Evolutionary conservation across 1,284 basidiomycete species (phyloP).

Genomic region (Pascua sp.): DNA sequence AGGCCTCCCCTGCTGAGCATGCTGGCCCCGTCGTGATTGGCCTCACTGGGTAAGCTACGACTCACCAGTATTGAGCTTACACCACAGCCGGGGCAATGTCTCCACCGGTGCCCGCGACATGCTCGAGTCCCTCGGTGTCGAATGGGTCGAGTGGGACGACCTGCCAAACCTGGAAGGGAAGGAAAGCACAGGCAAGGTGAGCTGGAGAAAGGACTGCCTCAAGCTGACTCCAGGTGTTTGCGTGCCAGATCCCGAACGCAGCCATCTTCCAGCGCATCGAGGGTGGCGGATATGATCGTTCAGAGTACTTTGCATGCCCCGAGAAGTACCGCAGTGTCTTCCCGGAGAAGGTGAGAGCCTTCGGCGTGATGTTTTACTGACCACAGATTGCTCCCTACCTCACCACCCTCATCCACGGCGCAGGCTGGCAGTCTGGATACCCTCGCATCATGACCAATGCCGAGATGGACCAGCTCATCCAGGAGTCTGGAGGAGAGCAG

Average conservation of each 20-base stretch:
- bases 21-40: conserved; percentile 76
- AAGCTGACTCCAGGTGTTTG: conserved; percentile 59
- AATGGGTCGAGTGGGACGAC: conserved; percentile 59
- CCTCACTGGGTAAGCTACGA: conserved; percentile 65
- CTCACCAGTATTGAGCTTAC: background rate
- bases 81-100: conserved; percentile 68
- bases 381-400: conserved; percentile 73
- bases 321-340: conserved; percentile 65
- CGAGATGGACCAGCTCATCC: conserved; percentile 58
- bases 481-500: conserved; percentile 49
- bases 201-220: too few relatives aligned
- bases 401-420: conserved; percentile 77
- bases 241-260: conserved; percentile 66
- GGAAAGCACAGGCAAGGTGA: conserved; percentile 54
- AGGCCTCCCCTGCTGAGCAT: conserved; percentile 17
- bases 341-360: conserved; percentile 58
- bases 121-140: conserved; percentile 65
- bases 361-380: background rate
- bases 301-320: conserved; percentile 69
- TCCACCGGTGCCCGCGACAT: conserved; percentile 69
- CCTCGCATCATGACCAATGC: conserved; percentile 72
- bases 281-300: conserved; percentile 60
- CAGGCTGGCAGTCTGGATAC: conserved; percentile 72
- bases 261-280: conserved; percentile 65
- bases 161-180: conserved; percentile 53